Conservation (phyloP, 139 green algal genomes). For the Chlamydomonas sphaeroides region DNA sequence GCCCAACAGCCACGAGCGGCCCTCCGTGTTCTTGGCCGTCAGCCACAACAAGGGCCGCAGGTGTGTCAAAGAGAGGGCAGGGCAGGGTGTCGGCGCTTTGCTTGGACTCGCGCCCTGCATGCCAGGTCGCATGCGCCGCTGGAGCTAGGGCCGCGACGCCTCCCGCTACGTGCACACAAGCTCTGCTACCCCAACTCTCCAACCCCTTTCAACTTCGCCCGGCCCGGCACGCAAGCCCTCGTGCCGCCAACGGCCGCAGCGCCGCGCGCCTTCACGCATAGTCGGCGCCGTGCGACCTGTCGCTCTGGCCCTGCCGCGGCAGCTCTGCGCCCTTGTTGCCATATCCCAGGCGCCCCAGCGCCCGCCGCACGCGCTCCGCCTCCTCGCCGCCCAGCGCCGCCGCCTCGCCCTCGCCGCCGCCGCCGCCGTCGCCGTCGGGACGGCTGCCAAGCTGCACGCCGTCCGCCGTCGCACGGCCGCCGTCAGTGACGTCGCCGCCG, state of each 20-base stretch:
- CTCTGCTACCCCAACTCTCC: no score
- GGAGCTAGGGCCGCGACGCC: no score
- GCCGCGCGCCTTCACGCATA: background rate
- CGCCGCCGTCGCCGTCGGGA: background rate
- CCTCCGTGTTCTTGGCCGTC: slow-evolving; percentile 31
- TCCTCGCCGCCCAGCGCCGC: background rate
- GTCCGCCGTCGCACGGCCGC: slow-evolving; percentile 9
- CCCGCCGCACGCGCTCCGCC: slow-evolving; percentile 1
- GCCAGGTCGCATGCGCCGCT: no score
- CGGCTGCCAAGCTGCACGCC: background rate
- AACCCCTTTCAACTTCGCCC: no score
- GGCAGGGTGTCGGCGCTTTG: no score
- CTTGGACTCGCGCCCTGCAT: background rate
- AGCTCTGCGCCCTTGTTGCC: background rate
- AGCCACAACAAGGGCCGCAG: slow-evolving; percentile 42
- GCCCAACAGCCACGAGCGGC: slow-evolving; percentile 7
- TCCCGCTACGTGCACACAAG: no score
- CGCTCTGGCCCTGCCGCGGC: slow-evolving; percentile 21
- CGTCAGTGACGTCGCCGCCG: background rate
- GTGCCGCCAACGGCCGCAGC: no score
- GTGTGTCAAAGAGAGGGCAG: background rate
- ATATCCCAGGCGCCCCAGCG: slow-evolving; percentile 17
- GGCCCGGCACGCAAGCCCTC: no score
- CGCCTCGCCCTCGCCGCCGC: background rate
- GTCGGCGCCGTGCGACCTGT: slow-evolving; percentile 3